phyloP scores from a whole-genome alignment of 306 rosid genomes.

The Delonix regia region DNA sequence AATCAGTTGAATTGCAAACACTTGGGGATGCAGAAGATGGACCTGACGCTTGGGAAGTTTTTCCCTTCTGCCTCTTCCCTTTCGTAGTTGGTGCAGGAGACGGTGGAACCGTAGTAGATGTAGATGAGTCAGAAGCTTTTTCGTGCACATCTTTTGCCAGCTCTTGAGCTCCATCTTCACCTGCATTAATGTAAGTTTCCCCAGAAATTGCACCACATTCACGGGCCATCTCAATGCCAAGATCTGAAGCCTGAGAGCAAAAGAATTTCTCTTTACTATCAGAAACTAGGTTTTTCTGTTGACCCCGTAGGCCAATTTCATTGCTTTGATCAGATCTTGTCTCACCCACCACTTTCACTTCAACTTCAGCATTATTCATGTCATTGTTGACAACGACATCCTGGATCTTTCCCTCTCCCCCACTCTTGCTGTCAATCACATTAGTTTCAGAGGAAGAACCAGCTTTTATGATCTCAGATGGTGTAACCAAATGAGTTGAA shows the following conservation, averaged over 20 bases:
- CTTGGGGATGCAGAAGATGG: slow-evolving; percentile 58
- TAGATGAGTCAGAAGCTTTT: slow-evolving; percentile 63
- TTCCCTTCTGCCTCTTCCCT: slow-evolving; percentile 79
- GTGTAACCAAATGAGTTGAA: slow-evolving; percentile 94
- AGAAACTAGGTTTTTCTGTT: slow-evolving; percentile 53
- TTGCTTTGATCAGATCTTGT: slow-evolving; percentile 60
- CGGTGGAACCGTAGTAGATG: slow-evolving; percentile 44
- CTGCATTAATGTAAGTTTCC: slow-evolving; percentile 55
- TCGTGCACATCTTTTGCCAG: slow-evolving; percentile 61
- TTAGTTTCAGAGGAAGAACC: slow-evolving; percentile 76
- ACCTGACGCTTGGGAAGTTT: slow-evolving; percentile 67
- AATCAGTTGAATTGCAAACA: slow-evolving; percentile 60
- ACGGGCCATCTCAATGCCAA: slow-evolving; percentile 92
- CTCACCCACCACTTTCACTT: slow-evolving; percentile 86
- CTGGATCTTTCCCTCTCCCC: slow-evolving; percentile 68
- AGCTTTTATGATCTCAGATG: slow-evolving; percentile 78
- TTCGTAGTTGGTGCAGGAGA: slow-evolving; percentile 62
- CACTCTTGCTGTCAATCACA: slow-evolving; percentile 64
- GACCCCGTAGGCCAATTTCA: slow-evolving; percentile 62
- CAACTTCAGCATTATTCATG: slow-evolving; percentile 70
- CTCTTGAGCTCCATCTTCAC: slow-evolving; percentile 66
- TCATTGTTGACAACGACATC: slow-evolving; percentile 70
- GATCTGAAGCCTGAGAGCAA: slow-evolving; percentile 97
- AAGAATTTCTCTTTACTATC: slow-evolving; percentile 73
- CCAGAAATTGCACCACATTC: slow-evolving; percentile 71